Evolutionary conservation across 805 yeast genomes (phyloP), one percentile per base, ranked within the genome.

Genomic region (Scheffersomyces amazonensis): DNA sequence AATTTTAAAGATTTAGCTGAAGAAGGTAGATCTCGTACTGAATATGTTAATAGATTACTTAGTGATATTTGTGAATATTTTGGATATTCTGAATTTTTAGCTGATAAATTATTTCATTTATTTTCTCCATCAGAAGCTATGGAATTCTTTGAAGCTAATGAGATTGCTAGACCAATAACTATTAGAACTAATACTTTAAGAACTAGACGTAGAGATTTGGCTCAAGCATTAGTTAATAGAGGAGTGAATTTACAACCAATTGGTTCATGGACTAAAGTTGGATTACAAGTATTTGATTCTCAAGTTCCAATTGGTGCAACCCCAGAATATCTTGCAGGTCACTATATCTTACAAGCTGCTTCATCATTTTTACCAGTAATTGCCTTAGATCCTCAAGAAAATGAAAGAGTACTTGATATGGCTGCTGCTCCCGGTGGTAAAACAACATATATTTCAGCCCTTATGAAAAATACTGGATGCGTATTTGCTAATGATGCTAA

Each of bases 221-320:
- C 96, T 2, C 98, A 93, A 64, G 80, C 93, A 12, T 75, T 93
- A 46, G 96, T 91, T 40, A 91, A 91, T 65, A 81, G 96, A 56
- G 99, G 99, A 60, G 99, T 91, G 45, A 93, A 93, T 59, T 73
- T 93, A 52, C 97, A 93, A 66, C 98, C 98, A 32, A 88, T 93
- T 52, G 98, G 98, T 35, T 71, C 86, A 30, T 93, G 99, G 99
- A 89, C 98, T 17, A 93, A 93, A 65, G 98, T 93, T 36, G 99
- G 99, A 45, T 73, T 93, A 48, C 99, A 93, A 65, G 83, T 93
- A 37, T 93, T 91, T 60, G 99, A 93, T 59, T 90, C 98, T 17
- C 98, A 90, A 63, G 98, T 93, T n/a, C 99, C 99, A 31, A 87
- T 93, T 51, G 99, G 99, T 64, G 99, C 99, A 32, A 93, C 99